Evolutionary conservation across 208 protist species (phyloP), one percentile per base, ranked within the genome.

Genomic region (Trypanosoma conorhini): DNA sequence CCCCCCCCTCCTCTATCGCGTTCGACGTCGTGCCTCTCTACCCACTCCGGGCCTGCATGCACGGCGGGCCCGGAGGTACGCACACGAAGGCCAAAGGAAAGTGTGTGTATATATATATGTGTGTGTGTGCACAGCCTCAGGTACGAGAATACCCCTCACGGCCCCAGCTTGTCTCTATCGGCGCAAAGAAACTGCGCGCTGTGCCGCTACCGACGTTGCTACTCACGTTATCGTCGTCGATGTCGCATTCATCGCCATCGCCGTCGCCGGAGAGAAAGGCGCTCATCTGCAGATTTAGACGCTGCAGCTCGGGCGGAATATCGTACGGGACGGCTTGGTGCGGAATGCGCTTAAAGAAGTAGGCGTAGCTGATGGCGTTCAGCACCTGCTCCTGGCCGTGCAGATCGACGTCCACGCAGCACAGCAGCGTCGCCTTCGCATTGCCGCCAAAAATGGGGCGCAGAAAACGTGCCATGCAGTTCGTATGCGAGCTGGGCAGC

Each of bases 361-460:
- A 59, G 21, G 81, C 70, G 62, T 82, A 81, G 26, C 58, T 73
- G 7, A 81, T 50, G 42, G 50, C 76, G 51, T 42, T 80, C 42
- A 83, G 63, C 42, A 55, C 31, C 62, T 75, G 31, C 62, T 77
- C 67, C n/a, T 67, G 57, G 40, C 60, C 67, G 48, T 52, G 44
- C 17, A 55, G 22, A 28, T 55, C 9, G 9, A 64, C 26, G 55
- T 61, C 68, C 13, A 65, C 60, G 48, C 38, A 72, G 59, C 28
- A 80, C 19, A 79, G 55, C 60, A 80, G 28, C 40, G 82, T 10
- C 9, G 85, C 71, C 46, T 86, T 87, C 68, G 74, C 79, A 75
- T 84, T 89, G 13, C 88, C 88, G 28, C 88, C 88, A 61, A 93
- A 86, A 0, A 84, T 64, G 13, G 86, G 75, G 12, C 72, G 51